Conservation (phyloP, 257 asterid species). For the Ligustrum vulgare region DNA sequence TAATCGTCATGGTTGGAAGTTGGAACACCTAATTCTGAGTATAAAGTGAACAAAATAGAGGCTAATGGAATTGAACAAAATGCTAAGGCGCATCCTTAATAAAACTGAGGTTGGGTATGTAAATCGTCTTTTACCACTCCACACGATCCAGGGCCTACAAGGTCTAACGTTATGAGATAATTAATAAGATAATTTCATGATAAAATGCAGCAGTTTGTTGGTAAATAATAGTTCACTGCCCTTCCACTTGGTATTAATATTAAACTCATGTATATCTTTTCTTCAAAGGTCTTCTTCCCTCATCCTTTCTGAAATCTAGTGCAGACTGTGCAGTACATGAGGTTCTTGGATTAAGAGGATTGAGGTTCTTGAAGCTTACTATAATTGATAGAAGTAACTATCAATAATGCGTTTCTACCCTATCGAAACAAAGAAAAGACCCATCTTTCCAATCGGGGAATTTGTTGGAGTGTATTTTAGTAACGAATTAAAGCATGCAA, state of each 20-base stretch:
- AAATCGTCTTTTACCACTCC: neutral
- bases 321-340: constrained; percentile 87
- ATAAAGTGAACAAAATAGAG: neutral
- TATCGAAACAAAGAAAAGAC: too few relatives aligned
- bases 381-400: too few relatives aligned
- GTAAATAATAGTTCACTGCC: neutral
- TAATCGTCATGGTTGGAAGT: neutral
- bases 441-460: too few relatives aligned
- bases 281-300: neutral
- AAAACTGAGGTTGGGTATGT: neutral
- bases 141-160: neutral
- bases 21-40: neutral
- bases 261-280: neutral
- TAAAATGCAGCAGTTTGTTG: neutral
- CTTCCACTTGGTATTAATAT: neutral
- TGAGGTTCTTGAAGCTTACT: too few relatives aligned
- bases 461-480: too few relatives aligned
- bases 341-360: constrained; percentile 70
- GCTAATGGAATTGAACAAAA: neutral
- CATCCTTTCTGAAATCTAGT: constrained; percentile 2
- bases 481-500: too few relatives aligned
- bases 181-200: neutral
- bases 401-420: too few relatives aligned
- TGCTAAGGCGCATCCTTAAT: neutral
- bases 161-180: neutral